phyloP scores from a whole-genome alignment of 805 yeast genomes.

The Barnettozyma populi region DNA sequence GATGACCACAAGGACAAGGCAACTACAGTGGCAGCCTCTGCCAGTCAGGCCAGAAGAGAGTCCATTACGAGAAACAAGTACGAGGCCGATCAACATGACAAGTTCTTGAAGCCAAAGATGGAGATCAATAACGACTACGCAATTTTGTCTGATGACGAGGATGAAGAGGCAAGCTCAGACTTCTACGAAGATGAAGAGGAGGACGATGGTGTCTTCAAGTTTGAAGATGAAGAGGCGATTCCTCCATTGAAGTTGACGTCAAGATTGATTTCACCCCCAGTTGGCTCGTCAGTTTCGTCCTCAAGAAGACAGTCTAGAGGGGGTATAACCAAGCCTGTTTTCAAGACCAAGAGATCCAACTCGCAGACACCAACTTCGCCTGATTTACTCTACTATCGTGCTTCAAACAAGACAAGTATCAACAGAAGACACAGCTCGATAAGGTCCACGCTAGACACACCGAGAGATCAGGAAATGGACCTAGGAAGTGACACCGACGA shows the following conservation, averaged over 20 bases:
- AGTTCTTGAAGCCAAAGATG: conserved; percentile 16
- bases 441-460: conserved; percentile 34
- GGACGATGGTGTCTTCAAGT: conserved; percentile 24
- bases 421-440: conserved; percentile 27
- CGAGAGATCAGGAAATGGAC: conserved; percentile 22
- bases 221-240: conserved; percentile 33
- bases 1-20: conserved; percentile 13
- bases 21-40: conserved; percentile 2
- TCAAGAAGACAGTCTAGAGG: conserved; percentile 18
- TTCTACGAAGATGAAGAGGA: conserved; percentile 30
- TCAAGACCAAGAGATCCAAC: conserved; percentile 27
- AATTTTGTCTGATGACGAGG: conserved; percentile 27
- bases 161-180: conserved; percentile 30
- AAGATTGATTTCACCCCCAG: conserved; percentile 21
- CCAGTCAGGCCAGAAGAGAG: conserved; percentile 27
- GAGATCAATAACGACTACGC: conserved; percentile 31
- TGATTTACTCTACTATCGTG: conserved; percentile 17
- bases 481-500: conserved; percentile 71
- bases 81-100: conserved; percentile 23
- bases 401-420: conserved; percentile 11
- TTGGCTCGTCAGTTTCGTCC: conserved; percentile 9
- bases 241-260: conserved; percentile 23
- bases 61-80: conserved; percentile 26
- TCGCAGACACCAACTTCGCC: conserved; percentile 33
- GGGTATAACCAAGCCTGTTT: conserved; percentile 23